These are phyloP conservation scores for Cucumis hystrix DNA, from an alignment of 306 rosid species.

Conservation along the genomic window DNA sequence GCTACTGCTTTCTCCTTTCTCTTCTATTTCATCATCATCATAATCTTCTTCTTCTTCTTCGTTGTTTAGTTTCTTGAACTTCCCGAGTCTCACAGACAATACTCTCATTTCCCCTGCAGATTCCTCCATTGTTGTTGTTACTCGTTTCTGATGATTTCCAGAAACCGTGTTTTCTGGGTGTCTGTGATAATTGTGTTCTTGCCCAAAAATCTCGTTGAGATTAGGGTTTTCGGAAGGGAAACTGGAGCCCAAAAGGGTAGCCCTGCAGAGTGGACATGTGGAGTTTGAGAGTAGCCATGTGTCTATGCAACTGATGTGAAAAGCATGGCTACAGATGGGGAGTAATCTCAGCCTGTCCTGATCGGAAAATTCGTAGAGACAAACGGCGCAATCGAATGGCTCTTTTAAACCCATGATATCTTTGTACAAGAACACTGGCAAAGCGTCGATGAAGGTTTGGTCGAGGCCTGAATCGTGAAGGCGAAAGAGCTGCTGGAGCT, in stretches of 20 bases:
- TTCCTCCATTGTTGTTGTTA: constrained; percentile 17
- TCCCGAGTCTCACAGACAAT: constrained; percentile 76
- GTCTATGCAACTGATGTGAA: constrained; percentile 68
- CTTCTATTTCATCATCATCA: constrained; percentile 18
- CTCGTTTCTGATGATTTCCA: constrained; percentile 8
- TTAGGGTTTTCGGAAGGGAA: constrained; percentile 24
- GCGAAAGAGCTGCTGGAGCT: constrained; percentile 75
- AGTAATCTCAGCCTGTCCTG: constrained; percentile 61
- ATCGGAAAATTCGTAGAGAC: constrained; percentile 52
- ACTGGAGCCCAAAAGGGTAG: constrained; percentile 20
- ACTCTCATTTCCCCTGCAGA: constrained; percentile 29
- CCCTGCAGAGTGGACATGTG: constrained; percentile 88
- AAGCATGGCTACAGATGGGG: constrained; percentile 76
- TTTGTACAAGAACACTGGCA: constrained; percentile 57
- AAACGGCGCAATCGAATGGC: constrained; percentile 82
- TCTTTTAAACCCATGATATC: constrained; percentile 50
- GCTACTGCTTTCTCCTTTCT: constrained; percentile 13
- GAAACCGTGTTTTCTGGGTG: not conserved
- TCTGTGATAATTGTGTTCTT: constrained; percentile 17
- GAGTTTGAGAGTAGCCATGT: constrained; percentile 82
- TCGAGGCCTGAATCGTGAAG: constrained; percentile 75
- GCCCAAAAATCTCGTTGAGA: constrained; percentile 14
- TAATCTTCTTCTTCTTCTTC: constrained; percentile 1
- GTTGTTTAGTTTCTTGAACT: constrained; percentile 30
- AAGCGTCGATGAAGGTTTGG: constrained; percentile 46